A percentile compares a stretch with the other conserved stretches of the same genome.
phyloP scores from a whole-genome alignment of 345 rosid genomes.

The Aurinia saxatilis region DNA sequence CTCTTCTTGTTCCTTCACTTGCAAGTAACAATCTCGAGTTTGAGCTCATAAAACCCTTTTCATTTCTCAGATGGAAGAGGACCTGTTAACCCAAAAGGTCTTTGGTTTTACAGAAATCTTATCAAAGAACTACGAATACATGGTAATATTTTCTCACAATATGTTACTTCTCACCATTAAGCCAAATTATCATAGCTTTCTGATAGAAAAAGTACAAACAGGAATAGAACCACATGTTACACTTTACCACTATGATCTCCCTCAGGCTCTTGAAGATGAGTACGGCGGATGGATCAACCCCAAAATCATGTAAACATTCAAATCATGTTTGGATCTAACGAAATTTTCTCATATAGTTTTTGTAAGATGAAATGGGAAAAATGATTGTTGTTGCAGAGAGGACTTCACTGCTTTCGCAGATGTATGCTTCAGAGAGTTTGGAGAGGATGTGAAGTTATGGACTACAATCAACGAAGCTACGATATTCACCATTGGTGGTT shows the following conservation, averaged over 20 bases:
- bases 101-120: slow-evolving; percentile 50
- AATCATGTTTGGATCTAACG: not conserved
- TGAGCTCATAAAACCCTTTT: not conserved
- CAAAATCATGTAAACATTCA: slow-evolving; percentile 41
- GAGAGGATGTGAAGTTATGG: slow-evolving; percentile 63
- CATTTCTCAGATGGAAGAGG: slow-evolving; percentile 54
- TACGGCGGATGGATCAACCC: slow-evolving; percentile 63
- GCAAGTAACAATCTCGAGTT: not conserved
- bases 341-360: not conserved
- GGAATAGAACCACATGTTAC: slow-evolving; percentile 66
- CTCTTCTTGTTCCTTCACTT: not conserved
- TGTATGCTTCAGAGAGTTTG: slow-evolving; percentile 72
- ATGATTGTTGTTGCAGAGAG: slow-evolving; percentile 36
- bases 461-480: slow-evolving; percentile 69
- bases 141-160: slow-evolving; percentile 29
- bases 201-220: not conserved
- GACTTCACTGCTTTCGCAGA: slow-evolving; percentile 75
- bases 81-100: slow-evolving; percentile 48
- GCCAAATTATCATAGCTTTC: not conserved
- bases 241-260: slow-evolving; percentile 50
- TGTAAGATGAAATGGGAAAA: not conserved
- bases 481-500: slow-evolving; percentile 27
- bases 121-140: slow-evolving; percentile 41
- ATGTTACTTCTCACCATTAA: not conserved
- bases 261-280: slow-evolving; percentile 69